Percentiles rank a stretch among this genome's conserved stretches.
Evolutionary conservation across 2,329 filamentous ascomycete genomes (phyloP).

Genomic region (Xylaria sp.): DNA sequence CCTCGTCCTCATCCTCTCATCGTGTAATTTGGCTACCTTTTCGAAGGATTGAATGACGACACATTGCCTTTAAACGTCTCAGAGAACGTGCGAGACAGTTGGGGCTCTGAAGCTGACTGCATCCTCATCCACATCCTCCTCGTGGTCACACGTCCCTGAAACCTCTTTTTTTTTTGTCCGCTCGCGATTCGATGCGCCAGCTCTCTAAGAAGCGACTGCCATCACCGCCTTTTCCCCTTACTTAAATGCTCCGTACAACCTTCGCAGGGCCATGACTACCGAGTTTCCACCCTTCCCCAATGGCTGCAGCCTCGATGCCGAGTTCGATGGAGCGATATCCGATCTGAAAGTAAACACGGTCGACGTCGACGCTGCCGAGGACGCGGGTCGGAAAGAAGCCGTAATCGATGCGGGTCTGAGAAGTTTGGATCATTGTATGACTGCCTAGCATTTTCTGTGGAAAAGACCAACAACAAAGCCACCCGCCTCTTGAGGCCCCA

Average conservation of each 20-base stretch:
- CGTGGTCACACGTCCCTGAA: not conserved
- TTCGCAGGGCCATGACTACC: conserved; percentile 50
- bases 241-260: conserved; percentile 38
- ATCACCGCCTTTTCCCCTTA: conserved; percentile 18
- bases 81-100: conserved; percentile 4
- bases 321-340: conserved; percentile 35
- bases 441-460: conserved; percentile 14
- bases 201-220: conserved; percentile 23
- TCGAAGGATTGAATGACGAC: conserved; percentile 15
- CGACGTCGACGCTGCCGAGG: conserved; percentile 13
- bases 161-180: conserved; percentile 9
- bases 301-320: conserved; percentile 48
- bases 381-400: conserved; percentile 41
- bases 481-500: not conserved
- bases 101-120: conserved; percentile 8
- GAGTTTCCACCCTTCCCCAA: conserved; percentile 46
- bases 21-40: not conserved
- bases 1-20: not conserved
- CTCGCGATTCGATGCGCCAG: conserved; percentile 37
- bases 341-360: conserved; percentile 12
- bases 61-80: conserved; percentile 1
- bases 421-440: conserved; percentile 80
- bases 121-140: conserved; percentile 10
- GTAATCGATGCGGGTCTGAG: conserved; percentile 79
- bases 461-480: conserved; percentile 2